Percentiles rank a stretch among this genome's conserved stretches.
Conservation (phyloP, 2,329 filamentous ascomycete genomes). For the Aspergillus viridinutans region DNA sequence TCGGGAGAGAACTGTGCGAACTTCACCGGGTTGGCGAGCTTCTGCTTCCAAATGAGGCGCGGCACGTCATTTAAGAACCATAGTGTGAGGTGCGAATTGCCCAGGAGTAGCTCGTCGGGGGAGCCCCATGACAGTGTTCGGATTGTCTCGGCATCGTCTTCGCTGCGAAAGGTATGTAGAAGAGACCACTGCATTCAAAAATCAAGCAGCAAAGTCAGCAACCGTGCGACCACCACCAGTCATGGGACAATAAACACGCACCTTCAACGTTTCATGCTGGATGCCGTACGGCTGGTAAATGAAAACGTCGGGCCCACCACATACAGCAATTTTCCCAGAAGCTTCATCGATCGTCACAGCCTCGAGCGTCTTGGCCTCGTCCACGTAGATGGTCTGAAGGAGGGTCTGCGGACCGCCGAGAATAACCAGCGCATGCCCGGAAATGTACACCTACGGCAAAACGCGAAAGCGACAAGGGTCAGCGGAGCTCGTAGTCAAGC, state of each 20-base stretch:
- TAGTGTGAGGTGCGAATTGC: slow-evolving; percentile 65
- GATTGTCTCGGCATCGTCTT: slow-evolving; percentile 42
- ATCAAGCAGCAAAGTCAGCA: slow-evolving; percentile 15
- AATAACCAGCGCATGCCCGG: slow-evolving; percentile 80
- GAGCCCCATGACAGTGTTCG: slow-evolving; percentile 79
- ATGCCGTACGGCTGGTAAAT: slow-evolving; percentile 73
- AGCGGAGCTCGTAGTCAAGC: slow-evolving; percentile 2
- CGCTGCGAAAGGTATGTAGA: slow-evolving; percentile 49
- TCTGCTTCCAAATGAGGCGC: slow-evolving; percentile 65
- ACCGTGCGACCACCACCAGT: background rate
- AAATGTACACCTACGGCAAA: slow-evolving; percentile 70
- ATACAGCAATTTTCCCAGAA: slow-evolving; percentile 79
- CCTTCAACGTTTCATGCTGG: slow-evolving; percentile 69
- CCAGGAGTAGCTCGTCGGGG: slow-evolving; percentile 78
- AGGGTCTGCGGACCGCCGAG: slow-evolving; percentile 70
- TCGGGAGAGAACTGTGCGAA: slow-evolving; percentile 80
- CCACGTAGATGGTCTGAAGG: slow-evolving; percentile 86
- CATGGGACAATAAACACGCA: slow-evolving; percentile 37
- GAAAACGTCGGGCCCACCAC: slow-evolving; percentile 62
- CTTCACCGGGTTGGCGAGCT: slow-evolving; percentile 67
- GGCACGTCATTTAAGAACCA: slow-evolving; percentile 54
- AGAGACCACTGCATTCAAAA: slow-evolving; percentile 50
- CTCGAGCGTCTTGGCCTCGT: slow-evolving; percentile 64
- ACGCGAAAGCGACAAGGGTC: slow-evolving; percentile 11
- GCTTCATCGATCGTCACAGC: slow-evolving; percentile 76